phyloP scores from a whole-genome alignment of 371 early-diverging fungal genomes.

The Blakeslea trispora region DNA sequence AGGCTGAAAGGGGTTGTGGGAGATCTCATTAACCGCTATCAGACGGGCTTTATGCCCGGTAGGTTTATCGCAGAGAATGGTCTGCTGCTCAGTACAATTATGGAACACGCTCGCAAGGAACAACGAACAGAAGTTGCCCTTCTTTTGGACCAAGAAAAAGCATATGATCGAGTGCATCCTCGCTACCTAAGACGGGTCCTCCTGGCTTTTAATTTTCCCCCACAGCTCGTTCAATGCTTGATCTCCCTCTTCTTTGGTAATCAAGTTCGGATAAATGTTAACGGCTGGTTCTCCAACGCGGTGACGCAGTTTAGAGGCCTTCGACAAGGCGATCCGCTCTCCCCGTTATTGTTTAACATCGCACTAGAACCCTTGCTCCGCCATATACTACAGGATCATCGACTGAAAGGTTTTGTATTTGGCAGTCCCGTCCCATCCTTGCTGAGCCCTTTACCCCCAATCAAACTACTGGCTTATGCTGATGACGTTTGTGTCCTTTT shows the following conservation, averaged over 20 bases:
- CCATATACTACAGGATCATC: not conserved
- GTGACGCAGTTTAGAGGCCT: conserved; percentile 17
- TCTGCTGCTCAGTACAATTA: not conserved
- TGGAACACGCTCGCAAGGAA: not conserved
- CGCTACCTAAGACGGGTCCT: conserved; percentile 11
- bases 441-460: too few relatives aligned
- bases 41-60: conserved; percentile 23
- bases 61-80: conserved; percentile 25
- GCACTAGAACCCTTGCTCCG: conserved; percentile 18
- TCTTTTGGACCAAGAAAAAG: conserved; percentile 27
- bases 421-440: too few relatives aligned
- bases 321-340: conserved; percentile 29
- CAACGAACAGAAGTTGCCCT: not conserved
- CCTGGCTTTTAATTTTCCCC: conserved; percentile 11
- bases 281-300: conserved; percentile 13
- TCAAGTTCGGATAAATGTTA: conserved; percentile 9
- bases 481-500: conserved; percentile 13
- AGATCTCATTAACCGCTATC: conserved; percentile 9
- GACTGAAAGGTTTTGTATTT: too few relatives aligned
- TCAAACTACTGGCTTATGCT: conserved; percentile 7
- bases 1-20: not conserved
- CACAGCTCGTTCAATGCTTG: conserved; percentile 4
- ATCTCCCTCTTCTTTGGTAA: conserved; percentile 10
- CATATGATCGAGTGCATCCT: conserved; percentile 25
- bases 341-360: conserved; percentile 24